Percentiles rank a stretch among this genome's conserved stretches.
Evolutionary conservation across 2,329 filamentous ascomycete genomes (phyloP).

Genomic region (Aureobasidium musti): DNA sequence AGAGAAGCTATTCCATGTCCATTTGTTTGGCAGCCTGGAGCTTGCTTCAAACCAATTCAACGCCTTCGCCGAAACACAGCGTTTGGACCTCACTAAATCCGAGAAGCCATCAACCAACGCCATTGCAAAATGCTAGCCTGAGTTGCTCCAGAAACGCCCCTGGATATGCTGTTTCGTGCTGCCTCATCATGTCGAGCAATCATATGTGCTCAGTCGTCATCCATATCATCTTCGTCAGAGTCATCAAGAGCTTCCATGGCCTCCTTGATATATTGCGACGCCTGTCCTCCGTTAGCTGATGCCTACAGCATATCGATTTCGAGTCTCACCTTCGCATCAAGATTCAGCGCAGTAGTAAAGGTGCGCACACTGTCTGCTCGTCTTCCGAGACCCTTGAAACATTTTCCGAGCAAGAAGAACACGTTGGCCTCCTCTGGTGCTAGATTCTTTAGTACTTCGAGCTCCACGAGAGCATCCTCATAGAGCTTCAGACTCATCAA

Average conservation of each 20-base stretch:
- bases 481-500: slow-evolving; percentile 73
- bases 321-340: slow-evolving; percentile 84
- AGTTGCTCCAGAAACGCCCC: slow-evolving; percentile 9
- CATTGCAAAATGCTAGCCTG: slow-evolving; percentile 7
- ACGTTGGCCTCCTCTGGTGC: slow-evolving; percentile 95
- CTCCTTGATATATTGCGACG: slow-evolving; percentile 91
- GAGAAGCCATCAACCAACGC: slow-evolving; percentile 11
- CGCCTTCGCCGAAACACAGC: background rate
- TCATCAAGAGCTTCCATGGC: slow-evolving; percentile 91
- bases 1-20: background rate
- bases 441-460: slow-evolving; percentile 85
- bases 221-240: slow-evolving; percentile 66
- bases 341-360: slow-evolving; percentile 90
- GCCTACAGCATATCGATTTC: slow-evolving; percentile 25
- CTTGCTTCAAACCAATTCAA: background rate
- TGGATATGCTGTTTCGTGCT: background rate
- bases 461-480: slow-evolving; percentile 73
- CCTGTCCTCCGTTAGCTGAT: slow-evolving; percentile 54
- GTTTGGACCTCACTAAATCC: background rate
- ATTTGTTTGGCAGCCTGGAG: background rate
- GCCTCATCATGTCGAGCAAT: background rate
- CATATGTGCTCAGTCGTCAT: slow-evolving; percentile 41
- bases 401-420: slow-evolving; percentile 87
- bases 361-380: slow-evolving; percentile 80
- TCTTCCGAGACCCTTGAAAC: slow-evolving; percentile 61